Base-by-base conservation (phyloP, 2,329 filamentous ascomycete genomes). In the Neonectria sp. region DNA sequence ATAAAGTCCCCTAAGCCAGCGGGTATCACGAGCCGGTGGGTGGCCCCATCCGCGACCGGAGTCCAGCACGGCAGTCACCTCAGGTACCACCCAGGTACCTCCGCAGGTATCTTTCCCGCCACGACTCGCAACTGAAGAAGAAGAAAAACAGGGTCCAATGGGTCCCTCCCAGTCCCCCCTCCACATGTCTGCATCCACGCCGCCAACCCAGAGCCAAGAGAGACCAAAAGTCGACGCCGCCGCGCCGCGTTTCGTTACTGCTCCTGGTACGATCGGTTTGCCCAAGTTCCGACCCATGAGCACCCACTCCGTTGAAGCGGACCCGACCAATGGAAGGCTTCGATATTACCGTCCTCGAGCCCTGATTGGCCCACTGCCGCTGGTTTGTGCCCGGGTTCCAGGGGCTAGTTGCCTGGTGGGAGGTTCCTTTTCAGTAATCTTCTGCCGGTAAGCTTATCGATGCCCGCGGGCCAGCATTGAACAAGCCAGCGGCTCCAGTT, bases 261-360 rank as follows among this genome's bases (percentile, higher is more conserved):
- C 29, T 59, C 37, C 43, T 48, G 24, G 74, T 68, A 71, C 75
- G 72, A 76, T 69, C 70, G 71, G 74, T 60, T 60, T 59, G 63
- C 59, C 29, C 64, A 70, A 76, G 69, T 77, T 75, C 74, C 74
- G 74, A 65, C 63, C 67, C 67, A 57, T 37, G 37, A 43, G 37
- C 53, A 52, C 45, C 59, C 62, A 60, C 55, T 58, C 33, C 35
- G 55, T 27, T 55, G 27, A 45, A n/a, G 43, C 48, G 15, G 7
- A 35, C 55, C 40, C n/a, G 56, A 35, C 76, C 78, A 79, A 80
- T 80, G 56, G 68, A 25, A 64, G 15, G 33, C 51, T 33, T 43
- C 58, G 65, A 76, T 76, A 79, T 79, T 79, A 78, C 75, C 65
- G 77, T 61, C 58, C 29, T 64, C 52, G 24, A 11, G 33, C 52